Percentiles rank a stretch among this genome's conserved stretches.
phyloP scores from a whole-genome alignment of 345 rosid genomes.

The Citrus trifoliata region DNA sequence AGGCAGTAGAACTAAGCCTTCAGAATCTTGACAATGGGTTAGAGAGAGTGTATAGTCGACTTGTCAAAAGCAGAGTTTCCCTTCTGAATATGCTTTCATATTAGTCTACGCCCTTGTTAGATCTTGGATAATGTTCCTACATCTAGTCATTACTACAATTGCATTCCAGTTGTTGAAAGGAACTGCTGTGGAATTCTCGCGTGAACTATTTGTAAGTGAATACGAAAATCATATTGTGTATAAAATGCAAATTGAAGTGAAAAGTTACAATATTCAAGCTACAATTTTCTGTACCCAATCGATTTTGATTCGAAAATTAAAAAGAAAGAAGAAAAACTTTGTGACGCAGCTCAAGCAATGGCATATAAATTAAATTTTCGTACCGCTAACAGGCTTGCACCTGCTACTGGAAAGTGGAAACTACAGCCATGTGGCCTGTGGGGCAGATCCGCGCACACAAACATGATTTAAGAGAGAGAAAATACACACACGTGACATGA shows the following conservation, averaged over 20 bases:
- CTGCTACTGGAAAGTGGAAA: too few species aligned
- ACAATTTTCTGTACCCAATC: not conserved
- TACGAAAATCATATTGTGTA: not conserved
- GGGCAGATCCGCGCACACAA: too few species aligned
- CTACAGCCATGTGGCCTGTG: too few species aligned
- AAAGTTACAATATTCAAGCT: not conserved
- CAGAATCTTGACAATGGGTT: not conserved
- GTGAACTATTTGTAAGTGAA: not conserved
- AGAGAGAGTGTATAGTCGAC: not conserved
- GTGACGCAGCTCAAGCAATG: too few species aligned
- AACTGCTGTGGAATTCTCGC: not conserved
- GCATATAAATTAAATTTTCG: too few species aligned
- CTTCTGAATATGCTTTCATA: too few species aligned
- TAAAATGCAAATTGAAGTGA: not conserved
- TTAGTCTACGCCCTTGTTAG: too few species aligned
- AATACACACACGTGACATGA: too few species aligned
- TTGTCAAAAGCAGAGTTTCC: constrained; percentile 11
- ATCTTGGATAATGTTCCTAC: too few species aligned
- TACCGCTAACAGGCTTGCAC: too few species aligned
- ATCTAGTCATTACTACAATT: not conserved
- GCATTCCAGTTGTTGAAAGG: not conserved
- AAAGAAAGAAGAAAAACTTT: too few species aligned
- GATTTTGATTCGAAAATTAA: not conserved
- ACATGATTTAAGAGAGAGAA: too few species aligned
- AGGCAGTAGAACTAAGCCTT: not conserved